Base-by-base conservation (phyloP, 106 monocot species). In the Dendrobium catenatum region DNA sequence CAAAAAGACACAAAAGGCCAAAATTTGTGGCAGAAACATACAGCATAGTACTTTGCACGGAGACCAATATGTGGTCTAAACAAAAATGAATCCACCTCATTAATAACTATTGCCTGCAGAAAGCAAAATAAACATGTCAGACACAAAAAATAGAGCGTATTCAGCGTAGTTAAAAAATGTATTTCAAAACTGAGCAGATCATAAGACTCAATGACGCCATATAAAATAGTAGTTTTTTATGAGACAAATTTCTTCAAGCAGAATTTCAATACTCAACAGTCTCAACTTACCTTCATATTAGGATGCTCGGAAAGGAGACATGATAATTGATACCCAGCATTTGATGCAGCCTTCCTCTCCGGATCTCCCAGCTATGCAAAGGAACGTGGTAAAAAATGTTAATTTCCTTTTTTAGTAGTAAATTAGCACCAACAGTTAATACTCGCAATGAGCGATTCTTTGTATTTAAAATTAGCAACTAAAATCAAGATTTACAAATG, bases 31-130 rank as follows among this genome's bases (percentile, higher is more conserved):
- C 9, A 26, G 64, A 79, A 79, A 81, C 94, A 86, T 94, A 96
- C 97, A 85, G 97, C 97, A 81, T 94, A 88, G 64, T 97, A 97
- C 80, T 94, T 94, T 80, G 97, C 86, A 79, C 88, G 87, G 46
- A 91, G 73, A n/a, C 94, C 91, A 76, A 97, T 85, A 88, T 92
- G 90, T 58, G 97, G 97, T 74, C 97, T 89, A 80, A 97, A 97
- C 75, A 97, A 86, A 80, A 97, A 97, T 43, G 92, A 89, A 89
- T 97, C 94, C 72, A 92, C 92, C 83, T 97, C 97, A 68, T 94
- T 89, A 78, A 97, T 94, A 76, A 97, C 94, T 68, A 94, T 92
- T 54, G 88, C 89, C 94, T 96, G 89, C 33, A 77, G 79, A 73
- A 75, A 75, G 11, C 4, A 83, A 33, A 82, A 76, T 9, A 54